These are phyloP conservation scores for Xerocomus minutiporus DNA, from an alignment of 1,284 basidiomycete genomes.

Conservation along the genomic window DNA sequence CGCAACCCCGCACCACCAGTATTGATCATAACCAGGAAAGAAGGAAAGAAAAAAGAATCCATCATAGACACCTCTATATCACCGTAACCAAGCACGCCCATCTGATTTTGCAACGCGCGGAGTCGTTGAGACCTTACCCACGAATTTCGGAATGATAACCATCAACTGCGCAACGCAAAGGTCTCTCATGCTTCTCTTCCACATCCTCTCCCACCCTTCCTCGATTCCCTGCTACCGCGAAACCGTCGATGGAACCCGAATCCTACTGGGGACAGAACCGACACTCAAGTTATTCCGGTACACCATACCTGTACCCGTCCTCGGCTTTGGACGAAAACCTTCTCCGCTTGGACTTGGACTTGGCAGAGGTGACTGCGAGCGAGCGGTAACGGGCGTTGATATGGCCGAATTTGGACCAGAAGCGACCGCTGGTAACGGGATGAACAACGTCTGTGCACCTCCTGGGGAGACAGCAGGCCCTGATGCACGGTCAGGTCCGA, in stretches of 20 bases:
- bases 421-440: slow-evolving; percentile 21
- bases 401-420: slow-evolving; percentile 13
- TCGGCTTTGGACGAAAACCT: slow-evolving; percentile 45
- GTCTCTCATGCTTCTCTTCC: slow-evolving; percentile 1
- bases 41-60: slow-evolving; percentile 6
- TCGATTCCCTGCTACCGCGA: slow-evolving; percentile 11
- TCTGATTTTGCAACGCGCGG: slow-evolving; percentile 1
- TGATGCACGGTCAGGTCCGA: slow-evolving; percentile 5
- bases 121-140: slow-evolving; percentile 8
- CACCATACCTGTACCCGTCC: slow-evolving; percentile 67
- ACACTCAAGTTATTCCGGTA: slow-evolving; percentile 42
- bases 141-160: slow-evolving; percentile 5
- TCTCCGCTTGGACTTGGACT: slow-evolving; percentile 26
- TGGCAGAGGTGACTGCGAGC: slow-evolving; percentile 23
- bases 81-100: slow-evolving; percentile 9
- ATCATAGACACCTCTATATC: slow-evolving; percentile 9
- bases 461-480: slow-evolving; percentile 12
- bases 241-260: slow-evolving; percentile 21
- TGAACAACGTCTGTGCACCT: slow-evolving; percentile 31
- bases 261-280: slow-evolving; percentile 16
- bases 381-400: slow-evolving; percentile 11
- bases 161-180: slow-evolving; percentile 1
- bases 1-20: background rate
- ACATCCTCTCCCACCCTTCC: background rate
- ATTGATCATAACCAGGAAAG: slow-evolving; percentile 7